phyloP scores from a whole-genome alignment of 306 rosid genomes.

The Quercus glauca region DNA sequence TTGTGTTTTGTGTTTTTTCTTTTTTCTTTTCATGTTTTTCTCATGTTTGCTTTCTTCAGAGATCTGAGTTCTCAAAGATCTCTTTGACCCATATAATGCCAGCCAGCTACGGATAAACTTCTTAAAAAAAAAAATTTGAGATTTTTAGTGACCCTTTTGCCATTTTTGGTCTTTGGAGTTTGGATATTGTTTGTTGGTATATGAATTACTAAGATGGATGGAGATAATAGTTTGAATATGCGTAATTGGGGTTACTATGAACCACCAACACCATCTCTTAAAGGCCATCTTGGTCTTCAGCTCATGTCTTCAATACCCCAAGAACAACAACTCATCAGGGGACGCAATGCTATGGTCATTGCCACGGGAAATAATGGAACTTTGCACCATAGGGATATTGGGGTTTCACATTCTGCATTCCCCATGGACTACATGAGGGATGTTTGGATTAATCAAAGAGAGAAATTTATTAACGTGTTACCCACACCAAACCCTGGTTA shows the following conservation, averaged over 20 bases:
- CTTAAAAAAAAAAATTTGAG: too few relatives aligned
- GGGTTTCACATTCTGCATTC: conserved; percentile 56
- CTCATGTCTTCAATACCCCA: conserved; percentile 77
- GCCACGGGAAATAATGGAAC: conserved; percentile 43
- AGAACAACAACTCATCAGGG: conserved; percentile 63
- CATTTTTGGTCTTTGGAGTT: too few relatives aligned
- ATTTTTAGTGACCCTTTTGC: too few relatives aligned
- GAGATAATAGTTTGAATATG: conserved; percentile 78
- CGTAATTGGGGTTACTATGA: conserved; percentile 97
- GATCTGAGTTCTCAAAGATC: too few relatives aligned
- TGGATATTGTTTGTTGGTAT: too few relatives aligned
- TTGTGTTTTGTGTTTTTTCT: too few relatives aligned
- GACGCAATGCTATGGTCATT: conserved; percentile 56
- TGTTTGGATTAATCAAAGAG: conserved; percentile 80
- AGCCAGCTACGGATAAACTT: too few relatives aligned
- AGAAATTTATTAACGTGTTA: conserved; percentile 66
- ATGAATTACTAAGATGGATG: conserved; percentile 55
- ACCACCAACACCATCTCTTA: conserved; percentile 55
- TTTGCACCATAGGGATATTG: conserved; percentile 65
- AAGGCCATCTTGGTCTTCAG: conserved; percentile 82
- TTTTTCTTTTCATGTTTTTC: too few relatives aligned
- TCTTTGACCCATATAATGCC: too few relatives aligned
- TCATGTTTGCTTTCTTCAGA: too few relatives aligned
- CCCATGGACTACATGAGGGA: conserved; percentile 77
- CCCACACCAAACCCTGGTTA: conserved; percentile 50